Base-by-base conservation (phyloP, 495 filamentous ascomycete genomes). In the Achaetomiella virescens region DNA sequence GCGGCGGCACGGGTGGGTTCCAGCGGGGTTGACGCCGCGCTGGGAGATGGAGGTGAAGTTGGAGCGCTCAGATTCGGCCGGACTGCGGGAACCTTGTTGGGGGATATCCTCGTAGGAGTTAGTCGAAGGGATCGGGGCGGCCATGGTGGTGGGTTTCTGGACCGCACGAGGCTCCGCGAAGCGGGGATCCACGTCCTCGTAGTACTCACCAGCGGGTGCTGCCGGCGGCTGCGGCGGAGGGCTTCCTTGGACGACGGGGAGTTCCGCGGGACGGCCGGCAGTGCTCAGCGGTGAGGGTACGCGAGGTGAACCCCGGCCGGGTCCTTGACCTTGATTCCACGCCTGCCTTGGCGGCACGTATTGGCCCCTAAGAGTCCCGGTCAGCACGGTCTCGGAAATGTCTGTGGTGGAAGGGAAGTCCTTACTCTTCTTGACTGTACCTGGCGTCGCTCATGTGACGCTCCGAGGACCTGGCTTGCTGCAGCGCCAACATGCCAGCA, bases 111-210 rank as follows among this genome's bases (percentile, higher is more conserved):
- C 80, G 63, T 64, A 67, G n/a, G 65, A 62, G 56, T 60, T 48
- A 61, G 65, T 62, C 57, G 60, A 31, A 43, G 66, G 54, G 68
- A 70, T 50, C 52, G 70, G 36, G 54, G 62, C 65, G 27, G 27
- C 27, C 27, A 31, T 36, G 57, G 64, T 53, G 27, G 50, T 57
- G 48, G 63, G 45, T 54, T 61, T 72, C 33, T 59, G 68, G 45
- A 52, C 60, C 54, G 63, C 54, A 54, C 66, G 54, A 54, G 70
- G 62, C 22, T 72, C 66, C 40, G 74, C 87, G 67, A 97, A 98
- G 38, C 85, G 86, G 21, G 93, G 93, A 54, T 95, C 91, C 18
- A 93, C 86, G 67, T 97, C 93, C 79, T 98, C 93, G 66, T 92
- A 96, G 71, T 97, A 97, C 54, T 80, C 64, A 67, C 70, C 79